A percentile compares a stretch with the other conserved stretches of the same genome.
Conservation (phyloP, 805 yeast species). For the Kazachstania kunashirensis region DNA sequence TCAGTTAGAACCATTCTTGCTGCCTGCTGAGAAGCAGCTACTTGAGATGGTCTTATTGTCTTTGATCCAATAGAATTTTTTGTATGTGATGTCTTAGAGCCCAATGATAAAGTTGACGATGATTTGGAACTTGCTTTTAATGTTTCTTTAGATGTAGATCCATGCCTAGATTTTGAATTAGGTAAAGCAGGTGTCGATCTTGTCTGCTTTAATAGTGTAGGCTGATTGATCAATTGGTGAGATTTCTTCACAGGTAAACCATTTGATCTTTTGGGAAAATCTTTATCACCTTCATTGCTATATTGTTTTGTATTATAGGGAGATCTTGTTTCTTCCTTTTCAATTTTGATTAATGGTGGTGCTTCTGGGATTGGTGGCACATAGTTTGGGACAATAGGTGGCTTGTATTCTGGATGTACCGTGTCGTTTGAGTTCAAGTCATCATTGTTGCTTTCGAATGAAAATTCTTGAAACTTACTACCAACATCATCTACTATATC, state of each 20-base stretch:
- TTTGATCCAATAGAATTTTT: not conserved
- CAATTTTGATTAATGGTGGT: not conserved
- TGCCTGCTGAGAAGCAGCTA: constrained; percentile 1
- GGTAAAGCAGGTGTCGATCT: constrained; percentile 15
- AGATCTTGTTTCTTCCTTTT: no score
- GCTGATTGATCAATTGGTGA: no score
- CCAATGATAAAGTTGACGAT: not conserved
- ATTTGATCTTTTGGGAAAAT: no score
- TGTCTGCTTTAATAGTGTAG: constrained; percentile 7
- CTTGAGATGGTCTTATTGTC: not conserved
- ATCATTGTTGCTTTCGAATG: not conserved
- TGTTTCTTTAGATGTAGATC: constrained; percentile 2
- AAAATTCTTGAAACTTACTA: not conserved
- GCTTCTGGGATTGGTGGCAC: constrained; percentile 1
- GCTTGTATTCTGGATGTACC: not conserved
- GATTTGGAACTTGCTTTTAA: not conserved
- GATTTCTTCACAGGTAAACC: no score
- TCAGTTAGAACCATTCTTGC: constrained; percentile 1
- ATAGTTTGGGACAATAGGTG: not conserved
- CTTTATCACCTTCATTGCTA: no score
- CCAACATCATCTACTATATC: not conserved
- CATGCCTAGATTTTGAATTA: constrained; percentile 2
- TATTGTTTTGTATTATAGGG: no score
- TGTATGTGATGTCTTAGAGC: not conserved
- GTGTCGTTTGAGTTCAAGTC: not conserved